Percentiles rank a stretch among this genome's conserved stretches.
phyloP scores from a whole-genome alignment of 1,139 yeast genomes.

The Kodamaea sp. region DNA sequence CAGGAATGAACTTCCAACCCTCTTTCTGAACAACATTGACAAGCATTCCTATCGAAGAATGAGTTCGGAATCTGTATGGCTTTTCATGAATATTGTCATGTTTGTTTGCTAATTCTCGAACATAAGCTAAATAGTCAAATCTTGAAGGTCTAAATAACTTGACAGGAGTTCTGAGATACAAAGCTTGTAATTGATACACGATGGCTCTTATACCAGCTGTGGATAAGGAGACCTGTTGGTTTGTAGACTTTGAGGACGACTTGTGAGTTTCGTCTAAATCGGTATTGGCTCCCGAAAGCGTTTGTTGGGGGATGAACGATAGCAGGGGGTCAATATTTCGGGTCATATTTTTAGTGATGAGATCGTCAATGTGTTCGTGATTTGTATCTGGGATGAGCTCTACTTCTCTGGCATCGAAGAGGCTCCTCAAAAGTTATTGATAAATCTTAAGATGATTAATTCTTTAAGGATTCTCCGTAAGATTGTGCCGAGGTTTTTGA shows the following conservation, averaged over 20 bases:
- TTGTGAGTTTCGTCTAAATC: constrained; percentile 4
- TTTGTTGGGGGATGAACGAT: constrained; percentile 1
- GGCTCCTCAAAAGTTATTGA: no score
- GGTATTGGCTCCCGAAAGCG: constrained; percentile 2
- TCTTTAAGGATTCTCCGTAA: no score
- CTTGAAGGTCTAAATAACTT: constrained; percentile 89
- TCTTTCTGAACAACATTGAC: constrained; percentile 68
- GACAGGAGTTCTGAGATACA: constrained; percentile 80
- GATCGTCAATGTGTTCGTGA: no score
- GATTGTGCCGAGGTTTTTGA: no score
- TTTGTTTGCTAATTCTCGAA: constrained; percentile 52
- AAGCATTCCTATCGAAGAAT: constrained; percentile 74
- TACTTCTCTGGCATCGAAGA: no score
- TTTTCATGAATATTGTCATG: constrained; percentile 50
- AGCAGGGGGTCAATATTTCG: constrained; percentile 1
- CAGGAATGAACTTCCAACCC: constrained; percentile 89
- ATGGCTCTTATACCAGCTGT: constrained; percentile 86
- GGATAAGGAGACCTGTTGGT: constrained; percentile 47
- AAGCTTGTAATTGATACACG: constrained; percentile 73
- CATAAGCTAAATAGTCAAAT: constrained; percentile 77
- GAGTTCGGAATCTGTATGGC: constrained; percentile 71
- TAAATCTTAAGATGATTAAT: no score
- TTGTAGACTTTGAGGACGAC: constrained; percentile 15
- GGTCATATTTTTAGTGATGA: no score
- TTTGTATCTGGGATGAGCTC: no score